A percentile compares a stretch with the other conserved stretches of the same genome.
Evolutionary conservation across 2,329 filamentous ascomycete species (phyloP).

Genomic region (Diaporthe citrichinensis): DNA sequence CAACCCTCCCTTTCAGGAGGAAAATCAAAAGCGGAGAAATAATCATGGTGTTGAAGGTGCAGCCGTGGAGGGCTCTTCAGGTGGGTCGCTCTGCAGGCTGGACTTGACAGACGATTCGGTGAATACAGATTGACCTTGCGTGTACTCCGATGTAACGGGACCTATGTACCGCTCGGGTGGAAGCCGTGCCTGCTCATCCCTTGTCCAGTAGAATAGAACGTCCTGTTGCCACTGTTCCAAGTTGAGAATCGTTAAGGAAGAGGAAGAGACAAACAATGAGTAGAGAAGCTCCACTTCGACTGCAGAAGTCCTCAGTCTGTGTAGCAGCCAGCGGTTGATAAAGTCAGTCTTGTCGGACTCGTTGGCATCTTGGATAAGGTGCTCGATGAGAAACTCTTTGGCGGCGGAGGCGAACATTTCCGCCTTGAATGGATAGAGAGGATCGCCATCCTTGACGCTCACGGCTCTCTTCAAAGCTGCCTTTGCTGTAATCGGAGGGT

Average conservation of each 20-base stretch:
- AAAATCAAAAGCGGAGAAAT: neutral
- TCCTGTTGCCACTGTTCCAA: constrained; percentile 57
- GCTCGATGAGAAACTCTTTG: constrained; percentile 65
- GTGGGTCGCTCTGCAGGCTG: neutral
- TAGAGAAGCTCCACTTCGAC: constrained; percentile 61
- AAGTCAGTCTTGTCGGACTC: constrained; percentile 59
- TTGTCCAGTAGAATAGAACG: constrained; percentile 57
- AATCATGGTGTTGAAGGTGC: neutral
- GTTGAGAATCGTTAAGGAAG: constrained; percentile 51
- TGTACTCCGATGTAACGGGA: constrained; percentile 38
- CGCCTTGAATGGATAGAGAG: constrained; percentile 50
- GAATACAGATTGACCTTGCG: neutral
- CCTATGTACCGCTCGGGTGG: constrained; percentile 42
- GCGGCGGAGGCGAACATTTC: constrained; percentile 56
- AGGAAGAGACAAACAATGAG: constrained; percentile 50
- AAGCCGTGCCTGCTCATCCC: constrained; percentile 51
- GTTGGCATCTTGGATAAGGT: constrained; percentile 55
- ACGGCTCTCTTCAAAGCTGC: constrained; percentile 57
- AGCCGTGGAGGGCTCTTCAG: neutral
- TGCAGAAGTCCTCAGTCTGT: constrained; percentile 62
- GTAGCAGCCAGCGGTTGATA: constrained; percentile 67
- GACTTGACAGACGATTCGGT: neutral
- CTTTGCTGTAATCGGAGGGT: constrained; percentile 56
- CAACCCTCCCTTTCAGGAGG: neutral
- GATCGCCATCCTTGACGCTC: constrained; percentile 47